Base-by-base conservation (phyloP, 139 green algal genomes). In the Tetradesmus obliquus region DNA sequence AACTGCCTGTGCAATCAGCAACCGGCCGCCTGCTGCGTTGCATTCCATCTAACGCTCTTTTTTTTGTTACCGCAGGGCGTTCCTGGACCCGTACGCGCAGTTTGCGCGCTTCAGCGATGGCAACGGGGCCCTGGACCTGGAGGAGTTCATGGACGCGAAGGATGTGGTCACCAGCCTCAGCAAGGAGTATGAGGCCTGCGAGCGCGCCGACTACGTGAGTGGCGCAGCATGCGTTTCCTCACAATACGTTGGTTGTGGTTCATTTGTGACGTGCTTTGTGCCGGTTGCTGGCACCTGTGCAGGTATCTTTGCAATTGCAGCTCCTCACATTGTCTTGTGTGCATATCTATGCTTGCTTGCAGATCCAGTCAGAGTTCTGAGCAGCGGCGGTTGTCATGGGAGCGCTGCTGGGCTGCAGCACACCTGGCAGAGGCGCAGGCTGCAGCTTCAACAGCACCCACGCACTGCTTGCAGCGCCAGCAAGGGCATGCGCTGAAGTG, bases 111-210 rank as follows among this genome's bases (percentile, higher is more conserved):
- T 97, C 58, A 88, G 57, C n/a, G 79, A 93, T 57, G 83, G 84
- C 55, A 10, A 6, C 55, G 91, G 94, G 10, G 54, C 85, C 0
- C 92, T 96, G 10, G 82, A 93, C 66, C 86, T 97, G 91, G 94
- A 96, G 60, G 98, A 99, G 93, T 99, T 99, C 93, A 93, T 97
- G n/a, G 97, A 99, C 88, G 96, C 98, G 0, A 88, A 94, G 2
- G 98, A 99, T 85, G 94, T 99, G 60, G 96, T 99, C 55, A 66
- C 93, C 45, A 92, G 93, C 1, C 92, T 99, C 15, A 91, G 85
- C 3, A 94, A 95, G 8, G 98, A 99, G 93, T 99, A 99, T 92
- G 95, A 96, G 53, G 97, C 97, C 0, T 98, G 96, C 90, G 98
- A 99, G 93, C 94, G 90, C 10, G 88, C 94, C 10, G 97, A 99